Evolutionary conservation across 148 eudicot genomes (phyloP).

Genomic region (Vaccinium darrowii): DNA sequence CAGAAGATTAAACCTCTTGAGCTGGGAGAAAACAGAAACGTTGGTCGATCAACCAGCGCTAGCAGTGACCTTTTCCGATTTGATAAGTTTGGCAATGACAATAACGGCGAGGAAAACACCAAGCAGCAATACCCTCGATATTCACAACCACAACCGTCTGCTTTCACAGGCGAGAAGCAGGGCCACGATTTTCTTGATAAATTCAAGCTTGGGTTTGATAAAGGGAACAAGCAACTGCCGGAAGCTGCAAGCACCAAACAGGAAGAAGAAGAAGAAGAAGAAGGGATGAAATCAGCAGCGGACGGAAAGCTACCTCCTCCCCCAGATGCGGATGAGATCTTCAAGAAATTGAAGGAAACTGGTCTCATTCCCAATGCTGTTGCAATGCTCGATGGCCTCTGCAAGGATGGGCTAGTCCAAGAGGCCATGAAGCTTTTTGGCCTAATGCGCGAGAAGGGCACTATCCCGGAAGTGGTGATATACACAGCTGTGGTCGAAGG

Average conservation of each 20-base stretch:
- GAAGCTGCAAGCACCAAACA: background rate
- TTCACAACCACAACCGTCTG: slow-evolving; percentile 23
- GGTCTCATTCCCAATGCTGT: slow-evolving; percentile 92
- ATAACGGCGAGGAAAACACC: slow-evolving; percentile 4
- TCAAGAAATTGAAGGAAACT: slow-evolving; percentile 84
- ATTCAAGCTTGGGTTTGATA: slow-evolving; percentile 57
- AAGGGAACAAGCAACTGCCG: slow-evolving; percentile 4
- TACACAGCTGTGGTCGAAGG: slow-evolving; percentile 95
- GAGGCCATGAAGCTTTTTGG: slow-evolving; percentile 93
- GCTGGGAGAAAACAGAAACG: slow-evolving; percentile 18
- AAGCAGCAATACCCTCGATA: background rate
- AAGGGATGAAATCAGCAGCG: slow-evolving; percentile 12
- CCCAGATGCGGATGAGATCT: slow-evolving; percentile 70
- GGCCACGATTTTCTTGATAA: slow-evolving; percentile 61
- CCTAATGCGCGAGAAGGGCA: slow-evolving; percentile 85
- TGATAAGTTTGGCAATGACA: slow-evolving; percentile 22
- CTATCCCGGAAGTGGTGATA: slow-evolving; percentile 86
- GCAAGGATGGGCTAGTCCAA: slow-evolving; percentile 83
- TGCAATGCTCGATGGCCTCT: slow-evolving; percentile 90
- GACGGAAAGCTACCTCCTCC: slow-evolving; percentile 26
- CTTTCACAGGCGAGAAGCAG: slow-evolving; percentile 18
- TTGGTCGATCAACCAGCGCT: slow-evolving; percentile 19
- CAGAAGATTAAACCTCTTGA: slow-evolving; percentile 21
- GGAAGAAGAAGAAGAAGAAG: slow-evolving; percentile 18
- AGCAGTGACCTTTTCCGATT: background rate